phyloP scores from a whole-genome alignment of 2,329 filamentous ascomycete genomes.

The Ascocoryne sarcoides region DNA sequence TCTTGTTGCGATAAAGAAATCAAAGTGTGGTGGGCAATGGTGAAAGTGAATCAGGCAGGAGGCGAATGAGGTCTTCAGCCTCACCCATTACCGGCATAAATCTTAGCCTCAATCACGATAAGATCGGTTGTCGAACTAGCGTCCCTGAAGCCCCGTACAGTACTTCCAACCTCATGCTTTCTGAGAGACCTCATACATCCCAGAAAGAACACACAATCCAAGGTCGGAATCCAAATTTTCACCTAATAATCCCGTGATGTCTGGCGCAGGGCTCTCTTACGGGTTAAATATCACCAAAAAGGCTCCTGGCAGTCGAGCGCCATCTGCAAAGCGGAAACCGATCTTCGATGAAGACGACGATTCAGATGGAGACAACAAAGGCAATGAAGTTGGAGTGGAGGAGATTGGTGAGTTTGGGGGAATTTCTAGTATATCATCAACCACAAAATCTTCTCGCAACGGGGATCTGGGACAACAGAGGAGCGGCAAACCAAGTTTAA shows the following conservation, averaged over 20 bases:
- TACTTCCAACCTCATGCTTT: conserved; percentile 8
- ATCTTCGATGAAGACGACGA: conserved; percentile 52
- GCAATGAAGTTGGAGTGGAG: conserved; percentile 35
- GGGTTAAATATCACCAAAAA: conserved; percentile 57
- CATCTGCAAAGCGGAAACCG: conserved; percentile 42
- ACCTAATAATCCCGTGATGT: conserved; percentile 22
- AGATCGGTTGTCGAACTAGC: too few relatives aligned
- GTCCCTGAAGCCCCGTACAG: too few relatives aligned
- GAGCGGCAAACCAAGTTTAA: conserved; percentile 17
- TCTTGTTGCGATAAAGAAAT: conserved; percentile 23
- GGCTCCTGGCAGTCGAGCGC: conserved; percentile 36
- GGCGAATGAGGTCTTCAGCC: too few relatives aligned
- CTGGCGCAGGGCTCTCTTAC: conserved; percentile 37
- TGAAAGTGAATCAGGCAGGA: too few relatives aligned
- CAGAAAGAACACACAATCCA: too few relatives aligned
- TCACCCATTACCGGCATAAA: too few relatives aligned
- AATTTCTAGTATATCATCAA: conserved; percentile 32
- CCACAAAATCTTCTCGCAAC: conserved; percentile 27
- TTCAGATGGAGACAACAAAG: conserved; percentile 42
- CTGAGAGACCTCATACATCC: conserved; percentile 15
- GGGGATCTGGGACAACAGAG: conserved; percentile 25
- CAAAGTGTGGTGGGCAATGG: too few relatives aligned
- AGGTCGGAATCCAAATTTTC: too few relatives aligned
- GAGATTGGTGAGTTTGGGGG: conserved; percentile 54
- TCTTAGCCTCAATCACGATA: too few relatives aligned